Conservation (phyloP, 257 asterid species). For the Echites panduratus region DNA sequence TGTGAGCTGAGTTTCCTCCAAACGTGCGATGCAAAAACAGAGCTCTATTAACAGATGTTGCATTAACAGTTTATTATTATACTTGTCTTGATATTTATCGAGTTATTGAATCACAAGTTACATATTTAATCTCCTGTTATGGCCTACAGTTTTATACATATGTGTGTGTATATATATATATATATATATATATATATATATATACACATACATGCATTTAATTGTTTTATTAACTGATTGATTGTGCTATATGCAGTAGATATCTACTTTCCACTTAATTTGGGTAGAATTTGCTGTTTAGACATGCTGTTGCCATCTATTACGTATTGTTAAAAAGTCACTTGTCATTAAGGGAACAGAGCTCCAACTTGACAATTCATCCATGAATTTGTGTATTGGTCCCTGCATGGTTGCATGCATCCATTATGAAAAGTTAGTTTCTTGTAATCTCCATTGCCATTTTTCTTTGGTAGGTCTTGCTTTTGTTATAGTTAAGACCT, state of each 20-base stretch:
- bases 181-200: too few relatives aligned
- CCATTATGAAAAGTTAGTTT: background rate
- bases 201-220: too few relatives aligned
- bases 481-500: background rate
- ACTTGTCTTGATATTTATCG: background rate
- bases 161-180: too few relatives aligned
- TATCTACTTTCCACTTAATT: background rate
- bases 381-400: background rate
- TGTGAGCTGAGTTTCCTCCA: background rate
- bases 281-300: conserved; percentile 1
- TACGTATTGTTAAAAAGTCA: background rate
- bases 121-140: background rate
- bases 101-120: background rate
- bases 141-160: background rate
- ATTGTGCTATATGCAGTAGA: background rate
- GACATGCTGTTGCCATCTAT: background rate
- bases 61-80: background rate
- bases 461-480: background rate
- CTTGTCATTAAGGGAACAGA: background rate
- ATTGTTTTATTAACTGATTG: background rate
- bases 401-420: background rate
- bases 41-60: background rate
- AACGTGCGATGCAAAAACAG: background rate
- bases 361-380: background rate
- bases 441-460: background rate